Evolutionary conservation across 352 stramenopile species (phyloP), one percentile per base, ranked within the genome.

Genomic region (Globisporangium uncinulatum): DNA sequence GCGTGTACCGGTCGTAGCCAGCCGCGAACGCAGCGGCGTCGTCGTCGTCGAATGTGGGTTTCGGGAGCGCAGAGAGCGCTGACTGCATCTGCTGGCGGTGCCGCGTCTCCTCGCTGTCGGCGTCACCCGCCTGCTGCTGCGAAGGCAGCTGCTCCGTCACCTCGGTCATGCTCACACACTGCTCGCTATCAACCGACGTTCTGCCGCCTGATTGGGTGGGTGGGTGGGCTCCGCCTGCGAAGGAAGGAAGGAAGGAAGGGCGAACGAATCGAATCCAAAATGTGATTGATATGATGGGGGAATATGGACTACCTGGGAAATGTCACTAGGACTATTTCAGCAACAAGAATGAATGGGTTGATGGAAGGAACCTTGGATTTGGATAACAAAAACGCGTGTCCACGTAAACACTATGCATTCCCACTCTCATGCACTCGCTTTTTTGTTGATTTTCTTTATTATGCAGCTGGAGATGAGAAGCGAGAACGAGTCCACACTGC

Each of bases 51-150:
- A 48, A 10, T 51, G 46, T n/a, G 54, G 56, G 17, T 32, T 52
- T 61, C 17, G 73, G 73, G 24, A 83, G 52, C 39, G 70, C 58
- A 14, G 65, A 65, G 37, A 83, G 56, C 17, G 76, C 63, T 17
- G 60, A 69, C 4, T 63, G 48, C 45, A 80, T 57, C 15, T 78
- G 63, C 31, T 54, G 42, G 20, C 63, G 68, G 29, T 70, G 54
- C 5, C 56, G 70, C 50, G 70, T 59, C 19, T 76, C 61, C 34
- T 67, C 63, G 48, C 59, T 66, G 36, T 73, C 60, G 21, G 21
- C 49, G 20, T 46, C 58, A 17, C 44, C 51, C 4, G 51, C 14
- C 41, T 64, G 51, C 13, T 50, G 51, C n/a, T 56, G 37, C 34
- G 54, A 39, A 9, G 21, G 34, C 19, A 17, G 34, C 34, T 55